phyloP scores from a whole-genome alignment of 805 yeast genomes.

The Ogataea angusta region DNA sequence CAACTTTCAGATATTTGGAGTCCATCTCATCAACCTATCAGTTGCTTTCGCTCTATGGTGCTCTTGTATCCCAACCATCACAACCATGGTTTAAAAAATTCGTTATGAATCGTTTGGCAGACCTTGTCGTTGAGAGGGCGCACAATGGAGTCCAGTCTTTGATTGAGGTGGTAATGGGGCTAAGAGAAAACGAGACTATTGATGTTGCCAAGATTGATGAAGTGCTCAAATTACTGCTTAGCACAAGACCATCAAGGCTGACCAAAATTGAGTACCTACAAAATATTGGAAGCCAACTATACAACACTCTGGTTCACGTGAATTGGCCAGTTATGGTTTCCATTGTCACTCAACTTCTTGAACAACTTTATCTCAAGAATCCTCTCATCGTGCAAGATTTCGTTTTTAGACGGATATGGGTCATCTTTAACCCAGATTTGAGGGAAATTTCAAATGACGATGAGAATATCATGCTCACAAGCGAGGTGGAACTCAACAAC shows the following conservation, averaged over 20 bases:
- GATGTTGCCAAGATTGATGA: conserved; percentile 63
- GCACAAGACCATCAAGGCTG: conserved; percentile 55
- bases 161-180: conserved; percentile 73
- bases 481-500: conserved; percentile 55
- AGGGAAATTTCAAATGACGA: conserved; percentile 20
- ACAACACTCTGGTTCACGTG: conserved; percentile 51
- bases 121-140: conserved; percentile 50
- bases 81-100: conserved; percentile 45
- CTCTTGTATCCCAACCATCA: conserved; percentile 49
- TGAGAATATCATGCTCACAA: conserved; percentile 35
- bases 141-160: conserved; percentile 64
- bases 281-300: conserved; percentile 62
- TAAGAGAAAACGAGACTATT: conserved; percentile 68
- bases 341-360: conserved; percentile 53
- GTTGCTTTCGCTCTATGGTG: conserved; percentile 56
- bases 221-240: conserved; percentile 59
- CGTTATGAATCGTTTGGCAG: conserved; percentile 49
- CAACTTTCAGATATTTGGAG: conserved; percentile 34
- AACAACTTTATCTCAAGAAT: conserved; percentile 49
- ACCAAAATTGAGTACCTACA: conserved; percentile 49
- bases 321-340: conserved; percentile 60
- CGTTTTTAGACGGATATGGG: conserved; percentile 50
- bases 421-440: conserved; percentile 36
- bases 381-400: conserved; percentile 54
- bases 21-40: conserved; percentile 61